phyloP scores from a whole-genome alignment of 2,329 filamentous ascomycete species.

The Alternaria ethzedia region DNA sequence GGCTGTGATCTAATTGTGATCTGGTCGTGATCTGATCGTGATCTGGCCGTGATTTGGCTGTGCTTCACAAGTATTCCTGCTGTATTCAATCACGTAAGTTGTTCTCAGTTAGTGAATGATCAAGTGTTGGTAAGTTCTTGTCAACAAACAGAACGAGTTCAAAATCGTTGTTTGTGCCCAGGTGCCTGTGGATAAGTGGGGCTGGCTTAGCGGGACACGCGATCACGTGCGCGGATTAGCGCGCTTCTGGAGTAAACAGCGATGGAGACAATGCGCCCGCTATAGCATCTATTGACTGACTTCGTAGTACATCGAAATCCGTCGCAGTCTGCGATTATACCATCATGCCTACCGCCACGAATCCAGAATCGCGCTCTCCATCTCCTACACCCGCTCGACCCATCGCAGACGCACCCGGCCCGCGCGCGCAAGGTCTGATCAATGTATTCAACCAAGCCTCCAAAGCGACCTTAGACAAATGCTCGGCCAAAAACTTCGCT shows the following conservation, averaged over 20 bases:
- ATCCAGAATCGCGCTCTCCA: constrained; percentile 49
- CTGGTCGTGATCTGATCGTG: not conserved
- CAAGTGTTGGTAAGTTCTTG: not conserved
- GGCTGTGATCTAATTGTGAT: not conserved
- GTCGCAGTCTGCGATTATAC: not conserved
- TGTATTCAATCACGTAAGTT: not conserved
- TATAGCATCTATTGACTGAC: not conserved
- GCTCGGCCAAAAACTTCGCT: constrained; percentile 66
- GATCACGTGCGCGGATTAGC: constrained; percentile 22
- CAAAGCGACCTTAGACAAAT: constrained; percentile 65
- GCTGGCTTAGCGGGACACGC: constrained; percentile 1
- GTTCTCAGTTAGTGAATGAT: not conserved
- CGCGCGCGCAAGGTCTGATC: constrained; percentile 65
- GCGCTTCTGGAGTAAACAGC: constrained; percentile 20
- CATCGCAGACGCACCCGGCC: constrained; percentile 61
- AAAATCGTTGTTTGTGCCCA: not conserved
- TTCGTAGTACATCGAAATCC: not conserved
- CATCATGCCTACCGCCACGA: constrained; percentile 40
- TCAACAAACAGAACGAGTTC: not conserved
- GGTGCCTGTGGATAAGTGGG: constrained; percentile 7
- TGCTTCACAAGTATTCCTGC: not conserved
- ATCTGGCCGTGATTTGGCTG: not conserved
- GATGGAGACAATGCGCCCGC: not conserved
- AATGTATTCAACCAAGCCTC: constrained; percentile 67
- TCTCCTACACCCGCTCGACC: constrained; percentile 62